phyloP scores from a whole-genome alignment of 257 asterid genomes.

The Solanum chiquidenum region DNA sequence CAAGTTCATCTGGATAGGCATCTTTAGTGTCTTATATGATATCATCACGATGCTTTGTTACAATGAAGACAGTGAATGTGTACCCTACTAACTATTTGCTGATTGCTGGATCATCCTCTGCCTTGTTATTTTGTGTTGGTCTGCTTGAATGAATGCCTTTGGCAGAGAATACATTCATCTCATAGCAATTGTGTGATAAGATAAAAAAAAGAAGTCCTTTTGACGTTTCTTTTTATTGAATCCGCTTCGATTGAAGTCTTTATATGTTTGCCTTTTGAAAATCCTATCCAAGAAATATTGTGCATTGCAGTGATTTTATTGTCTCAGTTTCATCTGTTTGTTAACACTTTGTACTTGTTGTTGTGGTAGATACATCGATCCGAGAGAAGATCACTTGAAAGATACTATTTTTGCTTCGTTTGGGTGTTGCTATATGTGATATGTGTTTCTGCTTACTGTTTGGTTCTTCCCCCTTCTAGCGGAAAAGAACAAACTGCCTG shows the following conservation, averaged over 20 bases:
- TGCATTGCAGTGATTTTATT: not conserved
- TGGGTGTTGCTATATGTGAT: not conserved
- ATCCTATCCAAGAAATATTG: not conserved
- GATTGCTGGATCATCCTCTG: no score
- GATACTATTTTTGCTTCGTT: not conserved
- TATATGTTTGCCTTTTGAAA: not conserved
- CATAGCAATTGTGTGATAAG: not conserved
- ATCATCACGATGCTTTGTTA: not conserved
- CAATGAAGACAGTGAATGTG: not conserved
- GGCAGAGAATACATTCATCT: not conserved
- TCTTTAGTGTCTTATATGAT: not conserved
- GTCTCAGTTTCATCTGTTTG: no score
- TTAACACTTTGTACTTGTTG: no score
- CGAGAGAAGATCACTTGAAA: not conserved
- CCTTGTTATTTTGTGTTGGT: no score
- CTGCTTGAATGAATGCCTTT: not conserved
- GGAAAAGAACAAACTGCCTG: not conserved
- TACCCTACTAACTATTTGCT: no score
- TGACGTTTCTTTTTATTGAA: not conserved
- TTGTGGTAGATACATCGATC: not conserved
- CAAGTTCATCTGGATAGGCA: not conserved
- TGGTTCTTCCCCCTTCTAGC: not conserved
- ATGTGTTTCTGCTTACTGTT: not conserved
- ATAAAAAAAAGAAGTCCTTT: not conserved
- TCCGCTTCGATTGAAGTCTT: not conserved